Conservation (phyloP, 2,329 filamentous ascomycete species). For the Rasamsonia emersonii region DNA sequence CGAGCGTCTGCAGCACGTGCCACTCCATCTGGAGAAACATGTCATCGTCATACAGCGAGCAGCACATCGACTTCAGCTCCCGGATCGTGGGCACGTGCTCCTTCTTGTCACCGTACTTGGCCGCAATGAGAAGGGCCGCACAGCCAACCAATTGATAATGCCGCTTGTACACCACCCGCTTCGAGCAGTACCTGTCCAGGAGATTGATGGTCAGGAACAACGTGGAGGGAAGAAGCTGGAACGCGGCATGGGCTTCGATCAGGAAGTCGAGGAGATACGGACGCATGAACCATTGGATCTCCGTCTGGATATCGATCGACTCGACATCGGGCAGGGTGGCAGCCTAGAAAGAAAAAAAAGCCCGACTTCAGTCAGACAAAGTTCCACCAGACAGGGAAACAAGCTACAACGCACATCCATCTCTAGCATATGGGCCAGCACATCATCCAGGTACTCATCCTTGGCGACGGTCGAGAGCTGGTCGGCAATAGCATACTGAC, state of each 20-base stretch:
- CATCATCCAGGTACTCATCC: conserved; percentile 89
- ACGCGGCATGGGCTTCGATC: conserved; percentile 91
- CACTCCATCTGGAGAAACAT: conserved; percentile 99
- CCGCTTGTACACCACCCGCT: conserved; percentile 95
- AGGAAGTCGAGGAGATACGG: conserved; percentile 97
- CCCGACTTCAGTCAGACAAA: conserved; percentile 10
- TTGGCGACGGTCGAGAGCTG: conserved; percentile 77
- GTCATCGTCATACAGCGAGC: conserved; percentile 92
- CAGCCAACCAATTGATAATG: conserved; percentile 98
- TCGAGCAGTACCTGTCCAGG: conserved; percentile 94
- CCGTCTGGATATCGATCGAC: conserved; percentile 96
- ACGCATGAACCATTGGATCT: conserved; percentile 99
- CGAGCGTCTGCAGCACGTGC: conserved; percentile 95
- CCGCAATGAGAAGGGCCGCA: conserved; percentile 87
- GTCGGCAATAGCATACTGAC: conserved; percentile 79
- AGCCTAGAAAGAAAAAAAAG: conserved; percentile 41
- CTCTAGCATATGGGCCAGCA: conserved; percentile 84
- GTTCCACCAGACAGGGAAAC: conserved; percentile 1
- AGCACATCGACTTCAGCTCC: conserved; percentile 98
- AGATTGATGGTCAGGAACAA: conserved; percentile 95
- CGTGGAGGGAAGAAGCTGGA: conserved; percentile 87
- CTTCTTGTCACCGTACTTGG: conserved; percentile 98
- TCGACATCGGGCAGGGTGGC: conserved; percentile 92
- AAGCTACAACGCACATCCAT: conserved; percentile 61
- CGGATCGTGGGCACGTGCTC: conserved; percentile 95